phyloP scores from a whole-genome alignment of 1,139 yeast genomes.

The Debaryomyces subglobosus region DNA sequence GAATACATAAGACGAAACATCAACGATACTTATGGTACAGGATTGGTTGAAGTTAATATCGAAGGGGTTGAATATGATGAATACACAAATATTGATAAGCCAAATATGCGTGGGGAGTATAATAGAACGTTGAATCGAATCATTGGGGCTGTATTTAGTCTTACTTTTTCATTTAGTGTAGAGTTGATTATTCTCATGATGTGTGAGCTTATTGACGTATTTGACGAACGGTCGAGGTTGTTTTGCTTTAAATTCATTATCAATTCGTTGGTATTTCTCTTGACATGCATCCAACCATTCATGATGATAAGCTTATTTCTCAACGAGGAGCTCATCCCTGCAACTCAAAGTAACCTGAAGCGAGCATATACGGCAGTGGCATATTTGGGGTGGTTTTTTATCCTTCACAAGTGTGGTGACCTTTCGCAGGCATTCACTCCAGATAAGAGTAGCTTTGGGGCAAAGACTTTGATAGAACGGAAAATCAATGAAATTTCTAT shows the following conservation, averaged over 20 bases:
- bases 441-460: slow-evolving; percentile 16
- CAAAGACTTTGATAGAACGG: slow-evolving; percentile 35
- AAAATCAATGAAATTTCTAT: slow-evolving; percentile 65
- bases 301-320: slow-evolving; percentile 34
- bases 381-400: slow-evolving; percentile 34
- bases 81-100: slow-evolving; percentile 13
- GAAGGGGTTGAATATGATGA: slow-evolving; percentile 20
- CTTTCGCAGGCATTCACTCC: slow-evolving; percentile 34
- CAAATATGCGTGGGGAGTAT: not conserved
- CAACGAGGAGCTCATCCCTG: slow-evolving; percentile 31
- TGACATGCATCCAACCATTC: slow-evolving; percentile 39
- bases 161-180: slow-evolving; percentile 34
- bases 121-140: slow-evolving; percentile 11
- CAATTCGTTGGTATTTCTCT: slow-evolving; percentile 33
- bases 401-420: slow-evolving; percentile 40
- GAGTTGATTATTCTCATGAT: slow-evolving; percentile 40
- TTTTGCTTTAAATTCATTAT: slow-evolving; percentile 35
- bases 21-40: slow-evolving; percentile 18
- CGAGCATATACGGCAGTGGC: slow-evolving; percentile 16
- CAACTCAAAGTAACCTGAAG: slow-evolving; percentile 11
- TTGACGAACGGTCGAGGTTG: slow-evolving; percentile 25
- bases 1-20: slow-evolving; percentile 18
- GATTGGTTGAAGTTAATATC: slow-evolving; percentile 22
- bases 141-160: slow-evolving; percentile 33
- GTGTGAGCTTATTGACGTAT: slow-evolving; percentile 38